Evolutionary conservation across 495 filamentous ascomycete genomes (phyloP), one percentile per base, ranked within the genome.

Genomic region (Cercophora scortea): DNA sequence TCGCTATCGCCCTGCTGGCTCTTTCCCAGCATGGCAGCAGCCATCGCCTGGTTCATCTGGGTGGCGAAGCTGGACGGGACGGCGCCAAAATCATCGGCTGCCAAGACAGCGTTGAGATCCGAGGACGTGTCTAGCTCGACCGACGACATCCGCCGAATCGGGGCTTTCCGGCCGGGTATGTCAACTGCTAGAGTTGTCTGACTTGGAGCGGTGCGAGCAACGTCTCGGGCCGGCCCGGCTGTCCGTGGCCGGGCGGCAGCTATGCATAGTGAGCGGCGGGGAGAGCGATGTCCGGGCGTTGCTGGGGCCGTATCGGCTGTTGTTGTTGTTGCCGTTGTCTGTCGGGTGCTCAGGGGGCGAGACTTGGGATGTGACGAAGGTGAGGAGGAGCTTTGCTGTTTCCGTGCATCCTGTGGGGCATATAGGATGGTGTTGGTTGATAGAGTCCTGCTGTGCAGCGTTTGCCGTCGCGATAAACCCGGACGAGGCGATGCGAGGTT

Each of bases 381-480:
- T 32, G 77, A 78, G 12, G 75, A 74, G 40, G 75, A 74, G 17
- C 70, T 71, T 39, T 73, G 63, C 25, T 70, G 67, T 35, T 61
- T 65, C 45, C 45, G 54, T 19, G 55, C 46, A 9, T 63, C 64
- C 16, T 71, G 62, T 4, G 85, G 86, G 34, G 79, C 83, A 63
- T 87, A 89, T 0, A 94, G 64, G 47, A 92, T 87, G 2, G 90
- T 94, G 55, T 80, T 87, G 19, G 82, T 88, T 4, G 89, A 93
- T 12, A 81, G 58, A 47, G 86, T 88, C 17, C 90, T 82, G 48
- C 65, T 74, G 55, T 85, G 83, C 40, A 69, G 45, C 17, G 68
- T 66, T 36, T 64, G 70, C 6, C 65, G 66, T 34, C 66, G 65
- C 17, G 56, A 42, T 18, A 51, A 63, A 45, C 54, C 49, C 34